Base-by-base conservation (phyloP, 495 filamentous ascomycete species). In the Podospora pseudocomata region DNA sequence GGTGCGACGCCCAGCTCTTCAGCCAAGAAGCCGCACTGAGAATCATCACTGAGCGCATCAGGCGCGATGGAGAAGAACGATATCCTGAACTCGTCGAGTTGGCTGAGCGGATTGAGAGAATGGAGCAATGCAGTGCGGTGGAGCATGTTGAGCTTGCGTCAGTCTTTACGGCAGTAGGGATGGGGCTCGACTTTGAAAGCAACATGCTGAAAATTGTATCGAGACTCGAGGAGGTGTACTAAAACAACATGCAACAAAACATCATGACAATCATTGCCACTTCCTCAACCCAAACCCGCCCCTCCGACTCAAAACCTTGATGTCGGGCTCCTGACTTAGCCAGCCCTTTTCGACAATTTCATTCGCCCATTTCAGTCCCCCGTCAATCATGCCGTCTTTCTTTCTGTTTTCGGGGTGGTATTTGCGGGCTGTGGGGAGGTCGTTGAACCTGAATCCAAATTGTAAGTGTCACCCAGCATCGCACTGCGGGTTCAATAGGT, bases 201-300 rank as follows among this genome's bases (percentile, higher is more conserved):
- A 39, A 39, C 34, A 39, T 39, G 5, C 6, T 39, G 2, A 39
- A 39, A 5, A 39, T 39, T 39, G 34, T 0, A 39, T 39, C 34
- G 11, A 39, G 34, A 39, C 2, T 39, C 34, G 11, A 39, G 34
- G 34, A 39, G 6, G 6, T 11, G 11, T 6, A 39, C 11, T 39
- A 39, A 11, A 39, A 49, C 39, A 49, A 49, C 39, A 49, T 49
- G 39, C 39, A 49, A 3, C 39, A 49, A 49, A 49, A 16, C 39
- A 49, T 6, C 39, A 11, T 1, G 13, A 16, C 39, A 49, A 49
- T 49, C 39, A 49, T n/a, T 58, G 23, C 55, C n/a, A 19, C 55
- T 58, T 58, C 23, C 55, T 19, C n/a, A 58, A 58, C n/a, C n/a
- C 55, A 58, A 58, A 58, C 23, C 55, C 55, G 6, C 55, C 55